Evolutionary conservation across 495 filamentous ascomycete genomes (phyloP).

Genomic region (Hypoxylon rickii): DNA sequence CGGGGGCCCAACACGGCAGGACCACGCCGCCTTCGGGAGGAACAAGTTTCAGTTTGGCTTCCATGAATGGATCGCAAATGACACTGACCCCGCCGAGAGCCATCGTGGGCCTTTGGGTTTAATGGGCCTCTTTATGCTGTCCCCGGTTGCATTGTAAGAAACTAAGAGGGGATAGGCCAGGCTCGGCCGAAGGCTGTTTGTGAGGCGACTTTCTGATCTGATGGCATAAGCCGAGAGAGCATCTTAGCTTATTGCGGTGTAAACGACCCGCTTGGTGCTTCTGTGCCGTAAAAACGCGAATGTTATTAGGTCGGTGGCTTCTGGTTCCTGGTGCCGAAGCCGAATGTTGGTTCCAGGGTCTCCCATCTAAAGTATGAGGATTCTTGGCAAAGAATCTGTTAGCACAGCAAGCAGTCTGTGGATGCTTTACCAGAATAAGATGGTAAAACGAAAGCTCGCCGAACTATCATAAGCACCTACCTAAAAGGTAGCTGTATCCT

Average conservation of each 20-base stretch:
- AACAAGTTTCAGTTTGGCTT: conserved; percentile 24
- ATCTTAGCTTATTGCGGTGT: conserved; percentile 6
- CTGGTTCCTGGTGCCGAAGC: conserved; percentile 4
- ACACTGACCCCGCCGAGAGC: conserved; percentile 11
- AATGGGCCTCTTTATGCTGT: conserved; percentile 1
- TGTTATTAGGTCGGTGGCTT: conserved; percentile 7
- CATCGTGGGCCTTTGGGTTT: conserved; percentile 2
- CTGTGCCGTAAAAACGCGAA: conserved; percentile 11
- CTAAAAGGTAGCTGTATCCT: too few species aligned
- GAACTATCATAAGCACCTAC: too few species aligned
- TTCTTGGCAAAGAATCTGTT: conserved; percentile 1
- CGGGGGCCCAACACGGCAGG: conserved; percentile 13
- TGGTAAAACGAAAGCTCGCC: too few species aligned
- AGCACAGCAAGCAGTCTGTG: too few species aligned
- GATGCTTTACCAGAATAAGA: too few species aligned
- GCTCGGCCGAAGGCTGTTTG: conserved; percentile 5
- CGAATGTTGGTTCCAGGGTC: conserved; percentile 21
- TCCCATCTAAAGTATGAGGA: conserved; percentile 14
- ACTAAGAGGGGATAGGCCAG: not conserved
- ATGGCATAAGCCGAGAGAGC: not conserved
- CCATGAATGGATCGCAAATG: conserved; percentile 11
- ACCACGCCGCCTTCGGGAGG: conserved; percentile 17
- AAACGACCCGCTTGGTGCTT: conserved; percentile 1
- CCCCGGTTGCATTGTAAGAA: conserved; percentile 3
- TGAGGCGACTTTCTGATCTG: not conserved